These are phyloP conservation scores for Citrullus mucosospermus DNA, from an alignment of 306 rosid species.

Conservation along the genomic window DNA sequence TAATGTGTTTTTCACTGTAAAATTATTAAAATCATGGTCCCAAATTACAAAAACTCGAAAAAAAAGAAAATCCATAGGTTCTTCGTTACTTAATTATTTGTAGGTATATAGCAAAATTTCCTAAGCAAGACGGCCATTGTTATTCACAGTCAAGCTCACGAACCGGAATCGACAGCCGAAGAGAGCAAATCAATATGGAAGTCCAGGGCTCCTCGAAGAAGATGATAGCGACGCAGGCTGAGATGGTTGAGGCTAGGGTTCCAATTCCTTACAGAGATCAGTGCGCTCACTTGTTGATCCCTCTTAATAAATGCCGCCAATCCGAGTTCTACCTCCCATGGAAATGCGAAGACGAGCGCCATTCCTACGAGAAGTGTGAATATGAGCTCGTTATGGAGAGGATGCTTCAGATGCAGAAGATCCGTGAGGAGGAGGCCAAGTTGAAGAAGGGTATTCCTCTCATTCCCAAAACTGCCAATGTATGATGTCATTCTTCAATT, in stretches of 20 bases:
- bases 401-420: constrained; percentile 93
- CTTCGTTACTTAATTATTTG: too few species aligned
- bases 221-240: constrained; percentile 93
- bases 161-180: neutral
- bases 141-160: neutral
- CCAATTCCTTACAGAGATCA: constrained; percentile 79
- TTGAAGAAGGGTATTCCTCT: constrained; percentile 41
- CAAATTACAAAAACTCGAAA: too few species aligned
- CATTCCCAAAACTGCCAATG: constrained; percentile 69
- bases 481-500: constrained; percentile 12
- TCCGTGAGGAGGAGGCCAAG: constrained; percentile 41
- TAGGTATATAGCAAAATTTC: too few species aligned
- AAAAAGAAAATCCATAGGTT: too few species aligned
- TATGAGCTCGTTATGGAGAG: constrained; percentile 95
- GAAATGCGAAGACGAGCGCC: constrained; percentile 84
- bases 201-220: constrained; percentile 74
- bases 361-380: constrained; percentile 77
- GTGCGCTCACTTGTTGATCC: constrained; percentile 84
- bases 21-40: too few species aligned
- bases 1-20: too few species aligned
- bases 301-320: constrained; percentile 90
- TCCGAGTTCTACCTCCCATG: constrained; percentile 78
- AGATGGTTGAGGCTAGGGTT: constrained; percentile 81
- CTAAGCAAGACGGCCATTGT: neutral
- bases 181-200: constrained; percentile 26